phyloP scores from a whole-genome alignment of 805 yeast species.

The Candida ficus region DNA sequence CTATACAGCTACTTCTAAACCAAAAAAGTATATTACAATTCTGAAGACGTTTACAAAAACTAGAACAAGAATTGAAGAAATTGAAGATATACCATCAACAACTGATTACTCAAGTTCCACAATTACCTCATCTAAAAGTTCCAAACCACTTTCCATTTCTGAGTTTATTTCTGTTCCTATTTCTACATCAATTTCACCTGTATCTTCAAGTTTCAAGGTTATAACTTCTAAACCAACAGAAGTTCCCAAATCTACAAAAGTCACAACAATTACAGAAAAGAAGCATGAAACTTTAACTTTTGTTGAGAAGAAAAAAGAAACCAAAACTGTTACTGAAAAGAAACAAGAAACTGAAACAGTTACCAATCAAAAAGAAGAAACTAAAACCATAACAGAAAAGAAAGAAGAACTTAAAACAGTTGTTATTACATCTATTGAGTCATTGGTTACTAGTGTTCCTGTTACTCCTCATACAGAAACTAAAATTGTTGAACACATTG shows the following conservation, averaged over 20 bases:
- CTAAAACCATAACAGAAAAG: too few species aligned
- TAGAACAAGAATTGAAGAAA: neutral
- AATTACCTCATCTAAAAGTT: neutral
- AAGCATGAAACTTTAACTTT: too few species aligned
- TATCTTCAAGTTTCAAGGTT: too few species aligned
- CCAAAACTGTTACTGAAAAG: too few species aligned
- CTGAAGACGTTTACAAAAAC: neutral
- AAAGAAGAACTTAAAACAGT: too few species aligned
- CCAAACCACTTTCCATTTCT: neutral
- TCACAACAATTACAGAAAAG: too few species aligned
- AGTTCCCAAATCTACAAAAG: too few species aligned
- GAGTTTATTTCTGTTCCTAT: neutral
- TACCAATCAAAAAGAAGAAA: too few species aligned
- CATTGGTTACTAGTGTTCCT: neutral
- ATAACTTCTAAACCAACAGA: too few species aligned
- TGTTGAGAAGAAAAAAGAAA: too few species aligned
- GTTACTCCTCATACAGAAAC: neutral
- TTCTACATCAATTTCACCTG: neutral
- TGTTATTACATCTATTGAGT: too few species aligned
- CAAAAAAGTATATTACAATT: conserved; percentile 1
- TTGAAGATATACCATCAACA: neutral
- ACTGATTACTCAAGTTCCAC: too few species aligned
- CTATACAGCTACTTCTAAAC: neutral
- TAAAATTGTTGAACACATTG: neutral
- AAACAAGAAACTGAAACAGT: neutral